These are phyloP conservation scores for Tetrapisispora fleetii DNA, from an alignment of 805 yeast genomes.

Conservation along the genomic window DNA sequence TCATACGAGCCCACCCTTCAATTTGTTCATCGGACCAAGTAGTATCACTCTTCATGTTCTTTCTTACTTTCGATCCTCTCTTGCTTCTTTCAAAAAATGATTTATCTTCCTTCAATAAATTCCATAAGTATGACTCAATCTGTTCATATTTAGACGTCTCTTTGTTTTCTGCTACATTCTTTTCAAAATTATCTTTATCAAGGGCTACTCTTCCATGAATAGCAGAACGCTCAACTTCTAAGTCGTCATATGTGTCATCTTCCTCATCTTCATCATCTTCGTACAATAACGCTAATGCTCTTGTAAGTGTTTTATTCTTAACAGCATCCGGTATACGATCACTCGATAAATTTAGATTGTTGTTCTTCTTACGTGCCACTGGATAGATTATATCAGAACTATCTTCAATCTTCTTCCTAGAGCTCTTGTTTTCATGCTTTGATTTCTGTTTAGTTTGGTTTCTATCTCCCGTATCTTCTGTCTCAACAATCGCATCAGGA, in stretches of 20 bases:
- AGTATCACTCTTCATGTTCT: constrained; percentile 40
- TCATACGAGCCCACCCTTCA: constrained; percentile 85
- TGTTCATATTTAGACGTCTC: constrained; percentile 29
- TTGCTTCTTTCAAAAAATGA: constrained; percentile 37
- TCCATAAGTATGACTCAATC: constrained; percentile 49
- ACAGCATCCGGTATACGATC: constrained; percentile 35
- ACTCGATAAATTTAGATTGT: constrained; percentile 4
- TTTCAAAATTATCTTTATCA: constrained; percentile 5
- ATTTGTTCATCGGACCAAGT: constrained; percentile 84
- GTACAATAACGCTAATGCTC: constrained; percentile 54
- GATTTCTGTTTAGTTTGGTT: constrained; percentile 1
- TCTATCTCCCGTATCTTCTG: too few species aligned
- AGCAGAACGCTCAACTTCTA: constrained; percentile 19
- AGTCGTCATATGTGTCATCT: constrained; percentile 66
- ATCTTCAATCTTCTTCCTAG: constrained; percentile 5
- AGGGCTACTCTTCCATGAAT: constrained; percentile 1
- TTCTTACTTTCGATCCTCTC: constrained; percentile 45
- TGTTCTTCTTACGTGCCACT: constrained; percentile 2
- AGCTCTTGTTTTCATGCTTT: background rate
- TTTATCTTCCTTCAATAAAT: constrained; percentile 42
- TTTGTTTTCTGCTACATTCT: constrained; percentile 6
- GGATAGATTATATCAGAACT: constrained; percentile 2
- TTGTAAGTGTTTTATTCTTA: constrained; percentile 47
- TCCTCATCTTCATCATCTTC: constrained; percentile 78
- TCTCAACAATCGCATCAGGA: constrained; percentile 4